phyloP scores from a whole-genome alignment of 495 filamentous ascomycete species.

The Tetracladium setigerum region DNA sequence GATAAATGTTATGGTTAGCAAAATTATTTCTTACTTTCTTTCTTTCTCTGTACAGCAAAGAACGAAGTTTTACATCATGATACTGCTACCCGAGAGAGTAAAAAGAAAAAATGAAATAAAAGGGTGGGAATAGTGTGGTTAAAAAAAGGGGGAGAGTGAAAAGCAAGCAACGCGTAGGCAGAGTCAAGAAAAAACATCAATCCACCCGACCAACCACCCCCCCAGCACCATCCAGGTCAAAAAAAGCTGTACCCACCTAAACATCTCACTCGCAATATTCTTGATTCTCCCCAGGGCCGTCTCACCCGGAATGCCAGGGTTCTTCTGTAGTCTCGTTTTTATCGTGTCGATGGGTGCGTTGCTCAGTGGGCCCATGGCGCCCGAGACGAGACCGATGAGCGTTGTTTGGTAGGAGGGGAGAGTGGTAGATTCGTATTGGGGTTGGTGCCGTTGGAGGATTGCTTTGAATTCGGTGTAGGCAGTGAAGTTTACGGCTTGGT shows the following conservation, averaged over 20 bases:
- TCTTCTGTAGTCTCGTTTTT: slow-evolving; percentile 94
- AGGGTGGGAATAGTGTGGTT: too few species aligned
- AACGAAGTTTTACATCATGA: neutral
- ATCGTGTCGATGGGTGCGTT: slow-evolving; percentile 99
- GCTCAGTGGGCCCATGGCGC: slow-evolving; percentile 89
- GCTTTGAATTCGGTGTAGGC: slow-evolving; percentile 93
- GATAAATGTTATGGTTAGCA: neutral
- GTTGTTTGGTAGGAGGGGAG: slow-evolving; percentile 88
- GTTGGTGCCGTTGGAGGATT: slow-evolving; percentile 60
- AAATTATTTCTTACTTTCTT: neutral
- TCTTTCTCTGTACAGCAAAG: neutral
- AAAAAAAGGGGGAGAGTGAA: too few species aligned
- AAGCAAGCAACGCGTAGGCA: too few species aligned
- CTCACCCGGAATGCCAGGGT: slow-evolving; percentile 71
- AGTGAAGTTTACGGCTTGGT: slow-evolving; percentile 98
- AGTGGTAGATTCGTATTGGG: slow-evolving; percentile 45
- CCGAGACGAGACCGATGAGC: slow-evolving; percentile 80
- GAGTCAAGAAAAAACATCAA: too few species aligned
- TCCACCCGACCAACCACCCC: too few species aligned
- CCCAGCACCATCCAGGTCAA: too few species aligned
- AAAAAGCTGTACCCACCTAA: slow-evolving; percentile 48
- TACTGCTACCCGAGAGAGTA: too few species aligned
- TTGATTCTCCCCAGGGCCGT: slow-evolving; percentile 70
- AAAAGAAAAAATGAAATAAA: too few species aligned
- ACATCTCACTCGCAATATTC: slow-evolving; percentile 82